Evolutionary conservation across 768 basidiomycete genomes (phyloP), one percentile per base, ranked within the genome.

Genomic region (Naematelia aurantialba): DNA sequence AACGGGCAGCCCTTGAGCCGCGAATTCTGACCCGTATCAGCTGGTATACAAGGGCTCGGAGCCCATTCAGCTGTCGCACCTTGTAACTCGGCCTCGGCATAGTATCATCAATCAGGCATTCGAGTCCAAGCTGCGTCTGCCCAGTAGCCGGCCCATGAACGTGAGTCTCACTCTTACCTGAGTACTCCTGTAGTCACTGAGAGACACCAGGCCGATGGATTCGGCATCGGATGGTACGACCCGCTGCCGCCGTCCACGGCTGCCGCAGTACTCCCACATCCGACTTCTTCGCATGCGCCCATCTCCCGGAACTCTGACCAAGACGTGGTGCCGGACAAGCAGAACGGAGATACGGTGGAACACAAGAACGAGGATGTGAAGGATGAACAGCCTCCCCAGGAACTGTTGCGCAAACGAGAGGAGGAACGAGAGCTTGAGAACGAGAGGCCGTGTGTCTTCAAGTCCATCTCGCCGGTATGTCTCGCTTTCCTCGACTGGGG

Each of bases 161-260:
- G 71, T 72, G 50, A 62, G 64, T 49, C 24, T 1, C 52, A 24
- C 11, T 49, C 49, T 56, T 26, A 24, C 29, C 30, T n/a, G n/a
- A n/a, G n/a, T n/a, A n/a, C n/a, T n/a, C n/a, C n/a, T n/a, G n/a
- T n/a, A n/a, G n/a, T 25, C n/a, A 2, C n/a, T n/a, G n/a, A n/a
- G n/a, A n/a, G n/a, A n/a, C n/a, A n/a, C n/a, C 24, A 73, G 72
- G 73, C 70, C 19, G 93, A 97, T 75, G 94, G 94, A 0, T 98
- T 98, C 75, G 94, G 94, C 26, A 91, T 98, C 88, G 94, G 91
- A 3, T 97, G 94, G 94, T 97, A 96, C 75, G 93, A 93, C 78
- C 85, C 88, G 12, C 82, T 86, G 14, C 63, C 63, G 4, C 61
- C 48, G 12, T 25, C 34, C 22, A 46, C 54, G 12, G 44, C 50